These are phyloP conservation scores for Vaccinium myrtillus DNA, from an alignment of 148 eudicot genomes.

Conservation along the genomic window DNA sequence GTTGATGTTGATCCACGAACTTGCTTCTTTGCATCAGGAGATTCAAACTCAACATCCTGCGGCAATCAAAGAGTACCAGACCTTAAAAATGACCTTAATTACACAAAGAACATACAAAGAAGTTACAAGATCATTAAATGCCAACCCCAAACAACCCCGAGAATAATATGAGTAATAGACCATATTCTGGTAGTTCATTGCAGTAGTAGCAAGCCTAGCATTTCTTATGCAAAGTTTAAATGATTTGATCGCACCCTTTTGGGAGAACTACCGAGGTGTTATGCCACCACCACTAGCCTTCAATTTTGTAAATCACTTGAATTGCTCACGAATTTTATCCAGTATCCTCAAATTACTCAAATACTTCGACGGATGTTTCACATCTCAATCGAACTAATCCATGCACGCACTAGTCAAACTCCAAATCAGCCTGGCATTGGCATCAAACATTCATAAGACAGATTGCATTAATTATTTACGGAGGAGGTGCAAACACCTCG, in stretches of 20 bases:
- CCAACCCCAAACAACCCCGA: not conserved
- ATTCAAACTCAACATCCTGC: slow-evolving; percentile 63
- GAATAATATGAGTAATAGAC: not conserved
- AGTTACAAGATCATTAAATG: not conserved
- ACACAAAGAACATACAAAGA: not conserved
- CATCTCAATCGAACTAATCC: not conserved
- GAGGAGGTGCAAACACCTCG: too few species aligned
- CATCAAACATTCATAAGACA: not conserved
- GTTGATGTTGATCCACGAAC: slow-evolving; percentile 47
- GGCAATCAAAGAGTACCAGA: not conserved
- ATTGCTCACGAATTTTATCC: not conserved
- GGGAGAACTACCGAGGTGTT: not conserved
- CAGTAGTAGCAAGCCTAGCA: not conserved
- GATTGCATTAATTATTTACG: too few species aligned
- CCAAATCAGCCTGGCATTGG: not conserved
- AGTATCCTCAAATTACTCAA: not conserved
- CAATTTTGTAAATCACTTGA: not conserved
- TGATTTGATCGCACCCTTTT: not conserved
- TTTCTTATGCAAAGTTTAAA: not conserved
- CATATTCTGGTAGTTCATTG: not conserved
- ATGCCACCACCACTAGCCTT: not conserved
- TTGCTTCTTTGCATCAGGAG: slow-evolving; percentile 49
- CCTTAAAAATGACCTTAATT: not conserved
- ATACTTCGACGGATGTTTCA: not conserved
- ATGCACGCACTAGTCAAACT: not conserved